These are phyloP conservation scores for Isabelozyma rhagii DNA, from an alignment of 805 yeast species.

Conservation along the genomic window DNA sequence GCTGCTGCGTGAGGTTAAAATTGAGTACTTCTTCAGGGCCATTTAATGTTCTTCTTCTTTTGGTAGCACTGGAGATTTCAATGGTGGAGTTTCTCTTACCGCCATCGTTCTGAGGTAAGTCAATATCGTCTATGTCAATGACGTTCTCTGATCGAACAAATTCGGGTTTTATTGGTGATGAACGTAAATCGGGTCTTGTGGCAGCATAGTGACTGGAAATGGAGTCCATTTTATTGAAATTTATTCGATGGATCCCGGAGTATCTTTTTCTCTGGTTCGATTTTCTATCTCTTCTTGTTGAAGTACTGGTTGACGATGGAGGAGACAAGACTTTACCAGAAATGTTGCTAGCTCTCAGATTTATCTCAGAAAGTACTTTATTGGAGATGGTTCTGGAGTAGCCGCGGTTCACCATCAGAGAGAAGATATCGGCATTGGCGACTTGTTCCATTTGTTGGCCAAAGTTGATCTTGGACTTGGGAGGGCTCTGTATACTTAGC, in stretches of 20 bases:
- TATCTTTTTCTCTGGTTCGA: conserved; percentile 19
- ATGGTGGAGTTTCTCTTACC: conserved; percentile 8
- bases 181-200: conserved; percentile 12
- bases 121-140: conserved; percentile 1
- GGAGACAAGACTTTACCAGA: conserved; percentile 17
- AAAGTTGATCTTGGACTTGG: conserved; percentile 4
- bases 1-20: background rate
- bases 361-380: conserved; percentile 45
- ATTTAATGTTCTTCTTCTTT: conserved; percentile 38
- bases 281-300: conserved; percentile 6
- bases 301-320: conserved; percentile 6
- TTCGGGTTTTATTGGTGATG: conserved; percentile 32
- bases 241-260: conserved; percentile 30
- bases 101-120: conserved; percentile 1
- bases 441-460: background rate
- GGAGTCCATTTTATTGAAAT: conserved; percentile 46
- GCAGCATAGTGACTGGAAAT: conserved; percentile 49
- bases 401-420: conserved; percentile 37
- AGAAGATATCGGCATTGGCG: background rate
- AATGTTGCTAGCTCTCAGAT: conserved; percentile 38
- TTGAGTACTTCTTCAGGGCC: conserved; percentile 36
- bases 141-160: background rate
- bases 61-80: conserved; percentile 14
- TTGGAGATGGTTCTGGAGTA: conserved; percentile 47
- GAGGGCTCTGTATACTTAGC: conserved; percentile 31